A percentile compares a stretch with the other conserved stretches of the same genome.
phyloP scores from a whole-genome alignment of 306 rosid species.

The Argentina anserina region DNA sequence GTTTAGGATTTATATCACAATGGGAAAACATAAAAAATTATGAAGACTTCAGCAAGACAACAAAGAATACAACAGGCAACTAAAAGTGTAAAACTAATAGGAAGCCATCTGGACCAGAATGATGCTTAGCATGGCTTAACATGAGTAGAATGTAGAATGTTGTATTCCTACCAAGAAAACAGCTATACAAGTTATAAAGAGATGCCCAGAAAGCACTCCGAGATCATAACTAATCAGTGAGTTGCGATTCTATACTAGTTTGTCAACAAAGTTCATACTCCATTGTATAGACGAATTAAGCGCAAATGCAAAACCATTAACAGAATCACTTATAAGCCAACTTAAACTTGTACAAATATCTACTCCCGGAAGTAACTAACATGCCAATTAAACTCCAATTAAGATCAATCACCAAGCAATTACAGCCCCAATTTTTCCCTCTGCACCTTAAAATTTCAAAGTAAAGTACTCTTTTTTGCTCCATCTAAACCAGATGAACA shows the following conservation, averaged over 20 bases:
- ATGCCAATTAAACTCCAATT: background rate
- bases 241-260: background rate
- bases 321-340: slow-evolving; percentile 4
- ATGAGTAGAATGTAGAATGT: background rate
- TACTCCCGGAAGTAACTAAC: background rate
- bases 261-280: background rate
- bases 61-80: background rate
- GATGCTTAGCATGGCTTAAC: background rate
- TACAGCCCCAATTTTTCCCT: background rate
- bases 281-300: background rate
- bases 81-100: background rate
- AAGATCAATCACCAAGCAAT: background rate
- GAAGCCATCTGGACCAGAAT: background rate
- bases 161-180: background rate
- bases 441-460: slow-evolving; percentile 1
- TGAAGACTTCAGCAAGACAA: background rate
- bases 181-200: background rate
- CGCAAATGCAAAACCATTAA: background rate
- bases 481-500: slow-evolving; percentile 17
- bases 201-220: background rate
- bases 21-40: background rate
- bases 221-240: background rate
- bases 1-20: background rate
- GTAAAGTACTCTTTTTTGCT: slow-evolving; percentile 18
- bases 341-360: background rate